Evolutionary conservation across 2,329 filamentous ascomycete species (phyloP).

Genomic region (Diaporthe citrichinensis): DNA sequence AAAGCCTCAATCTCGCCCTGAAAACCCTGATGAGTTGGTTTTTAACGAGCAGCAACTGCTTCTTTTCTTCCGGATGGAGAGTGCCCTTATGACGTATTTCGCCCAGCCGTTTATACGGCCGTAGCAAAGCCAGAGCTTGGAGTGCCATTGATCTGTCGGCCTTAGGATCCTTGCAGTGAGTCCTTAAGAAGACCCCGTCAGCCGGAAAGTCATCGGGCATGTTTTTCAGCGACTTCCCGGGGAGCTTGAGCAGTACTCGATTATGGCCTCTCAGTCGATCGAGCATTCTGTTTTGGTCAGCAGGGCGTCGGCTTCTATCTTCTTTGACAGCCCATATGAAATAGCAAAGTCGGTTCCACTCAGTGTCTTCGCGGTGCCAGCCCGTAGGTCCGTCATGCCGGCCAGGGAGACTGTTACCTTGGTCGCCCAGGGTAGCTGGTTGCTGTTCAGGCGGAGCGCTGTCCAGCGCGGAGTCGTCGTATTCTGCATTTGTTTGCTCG

Average conservation of each 20-base stretch:
- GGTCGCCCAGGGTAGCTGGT: neutral
- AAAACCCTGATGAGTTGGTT: neutral
- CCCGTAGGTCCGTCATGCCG: neutral
- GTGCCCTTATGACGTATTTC: neutral
- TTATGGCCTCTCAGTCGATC: neutral
- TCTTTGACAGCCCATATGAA: neutral
- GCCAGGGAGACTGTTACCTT: neutral
- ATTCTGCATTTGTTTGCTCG: neutral
- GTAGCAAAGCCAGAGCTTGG: neutral
- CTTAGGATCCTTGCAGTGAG: neutral
- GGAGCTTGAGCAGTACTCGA: neutral
- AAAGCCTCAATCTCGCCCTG: neutral
- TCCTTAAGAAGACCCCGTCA: neutral
- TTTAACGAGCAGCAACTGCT: fast-evolving
- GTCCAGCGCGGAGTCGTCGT: neutral
- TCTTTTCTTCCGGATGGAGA: neutral
- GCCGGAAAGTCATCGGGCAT: neutral
- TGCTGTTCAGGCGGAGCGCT: neutral
- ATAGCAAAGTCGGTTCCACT: neutral
- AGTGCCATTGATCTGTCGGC: neutral
- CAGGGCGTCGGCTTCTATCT: neutral
- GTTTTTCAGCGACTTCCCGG: neutral
- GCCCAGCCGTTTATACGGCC: neutral
- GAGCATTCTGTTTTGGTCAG: neutral
- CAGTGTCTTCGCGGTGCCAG: neutral